Conservation (phyloP, 1,139 yeast genomes). For the Debaryomyces robertsiae region DNA sequence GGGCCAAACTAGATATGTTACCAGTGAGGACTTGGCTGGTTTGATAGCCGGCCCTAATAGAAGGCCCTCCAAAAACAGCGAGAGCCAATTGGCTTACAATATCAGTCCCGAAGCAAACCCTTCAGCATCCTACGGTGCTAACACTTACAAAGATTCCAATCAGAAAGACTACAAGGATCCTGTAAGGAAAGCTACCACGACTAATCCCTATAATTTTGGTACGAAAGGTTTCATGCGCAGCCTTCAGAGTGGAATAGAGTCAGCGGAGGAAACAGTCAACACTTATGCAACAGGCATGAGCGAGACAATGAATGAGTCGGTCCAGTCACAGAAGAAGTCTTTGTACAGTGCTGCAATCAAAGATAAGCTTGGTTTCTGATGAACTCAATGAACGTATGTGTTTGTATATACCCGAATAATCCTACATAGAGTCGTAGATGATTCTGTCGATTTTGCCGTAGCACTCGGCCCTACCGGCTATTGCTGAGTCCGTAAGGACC, state of each 20-base stretch:
- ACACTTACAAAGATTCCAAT: constrained; percentile 19
- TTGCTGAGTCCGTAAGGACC: no score
- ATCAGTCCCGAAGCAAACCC: constrained; percentile 53
- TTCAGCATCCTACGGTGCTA: constrained; percentile 31
- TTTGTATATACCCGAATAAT: neutral
- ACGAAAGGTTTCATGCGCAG: constrained; percentile 46
- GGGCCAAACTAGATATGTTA: constrained; percentile 62
- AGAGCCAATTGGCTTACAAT: constrained; percentile 58
- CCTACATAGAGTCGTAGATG: no score
- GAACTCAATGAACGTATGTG: neutral
- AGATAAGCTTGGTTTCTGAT: constrained; percentile 54
- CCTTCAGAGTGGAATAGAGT: constrained; percentile 55
- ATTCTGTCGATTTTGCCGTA: no score
- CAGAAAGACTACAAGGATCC: constrained; percentile 49
- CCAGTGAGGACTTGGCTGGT: constrained; percentile 58
- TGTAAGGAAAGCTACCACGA: constrained; percentile 35
- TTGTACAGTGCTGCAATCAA: constrained; percentile 55
- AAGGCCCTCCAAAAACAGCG: constrained; percentile 54
- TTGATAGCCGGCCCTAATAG: constrained; percentile 65
- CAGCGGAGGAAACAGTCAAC: constrained; percentile 56
- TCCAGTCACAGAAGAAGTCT: constrained; percentile 53
- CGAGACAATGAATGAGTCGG: constrained; percentile 55
- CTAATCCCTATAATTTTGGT: constrained; percentile 26
- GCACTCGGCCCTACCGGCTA: no score
- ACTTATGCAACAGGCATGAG: constrained; percentile 60